Evolutionary conservation across 2,329 filamentous ascomycete species (phyloP).

Genomic region (Aspergillus ochraceus): DNA sequence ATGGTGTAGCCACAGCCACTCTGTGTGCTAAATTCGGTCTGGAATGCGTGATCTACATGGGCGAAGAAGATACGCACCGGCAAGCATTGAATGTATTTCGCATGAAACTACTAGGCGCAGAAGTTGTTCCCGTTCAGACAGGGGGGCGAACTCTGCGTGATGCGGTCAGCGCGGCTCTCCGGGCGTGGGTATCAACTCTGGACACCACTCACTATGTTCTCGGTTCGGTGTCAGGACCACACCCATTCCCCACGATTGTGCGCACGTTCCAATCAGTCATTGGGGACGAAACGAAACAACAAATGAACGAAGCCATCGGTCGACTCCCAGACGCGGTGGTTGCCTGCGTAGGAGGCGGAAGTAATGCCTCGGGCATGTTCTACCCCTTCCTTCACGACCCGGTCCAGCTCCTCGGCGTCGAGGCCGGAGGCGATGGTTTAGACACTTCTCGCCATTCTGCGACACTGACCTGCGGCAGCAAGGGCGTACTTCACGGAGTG

Average conservation of each 20-base stretch:
- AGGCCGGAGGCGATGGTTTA: conserved; percentile 86
- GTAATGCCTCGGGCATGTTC: conserved; percentile 95
- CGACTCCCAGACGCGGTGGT: conserved; percentile 80
- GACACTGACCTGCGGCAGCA: conserved; percentile 76
- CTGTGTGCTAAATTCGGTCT: conserved; percentile 96
- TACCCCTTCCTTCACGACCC: conserved; percentile 84
- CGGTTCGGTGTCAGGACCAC: conserved; percentile 79
- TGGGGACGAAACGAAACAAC: conserved; percentile 79
- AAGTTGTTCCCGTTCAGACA: too few relatives aligned
- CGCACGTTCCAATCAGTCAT: conserved; percentile 65
- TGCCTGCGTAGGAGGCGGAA: conserved; percentile 90
- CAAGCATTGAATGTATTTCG: conserved; percentile 81
- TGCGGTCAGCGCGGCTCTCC: conserved; percentile 37
- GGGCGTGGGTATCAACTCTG: conserved; percentile 87
- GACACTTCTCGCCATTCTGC: conserved; percentile 80
- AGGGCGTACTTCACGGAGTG: conserved; percentile 54
- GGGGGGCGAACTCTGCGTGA: too few relatives aligned
- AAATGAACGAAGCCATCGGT: conserved; percentile 54
- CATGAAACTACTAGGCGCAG: conserved; percentile 82
- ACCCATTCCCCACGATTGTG: conserved; percentile 94
- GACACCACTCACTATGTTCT: conserved; percentile 79
- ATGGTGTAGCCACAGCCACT: conserved; percentile 93
- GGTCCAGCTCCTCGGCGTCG: conserved; percentile 86
- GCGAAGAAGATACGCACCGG: conserved; percentile 87
- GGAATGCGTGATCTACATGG: conserved; percentile 98